These are phyloP conservation scores for Teunomyces lycoperdinae DNA, from an alignment of 805 yeast genomes.

Conservation along the genomic window DNA sequence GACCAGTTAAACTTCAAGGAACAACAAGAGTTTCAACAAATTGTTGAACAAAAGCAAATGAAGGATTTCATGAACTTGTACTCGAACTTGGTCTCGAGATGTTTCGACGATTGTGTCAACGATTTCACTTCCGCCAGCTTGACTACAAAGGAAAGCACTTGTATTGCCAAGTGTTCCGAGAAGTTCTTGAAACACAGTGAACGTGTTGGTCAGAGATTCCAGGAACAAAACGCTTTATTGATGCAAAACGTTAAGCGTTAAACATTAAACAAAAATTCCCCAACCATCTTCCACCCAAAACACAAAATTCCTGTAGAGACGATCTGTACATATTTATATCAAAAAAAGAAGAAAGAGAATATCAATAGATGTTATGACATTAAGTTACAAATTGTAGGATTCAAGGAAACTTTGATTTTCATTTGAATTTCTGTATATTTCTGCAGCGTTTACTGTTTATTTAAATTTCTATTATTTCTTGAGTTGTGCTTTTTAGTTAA, in stretches of 20 bases:
- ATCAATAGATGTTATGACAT: background rate
- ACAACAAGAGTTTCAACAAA: constrained; percentile 93
- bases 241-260: constrained; percentile 55
- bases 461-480: background rate
- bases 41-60: constrained; percentile 97
- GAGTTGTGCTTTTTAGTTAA: background rate
- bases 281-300: background rate
- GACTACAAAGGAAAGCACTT: constrained; percentile 78
- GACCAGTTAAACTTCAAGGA: constrained; percentile 93
- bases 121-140: constrained; percentile 93
- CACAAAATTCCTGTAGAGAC: background rate
- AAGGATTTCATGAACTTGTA: constrained; percentile 96
- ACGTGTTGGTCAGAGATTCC: constrained; percentile 98
- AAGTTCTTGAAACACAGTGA: constrained; percentile 97
- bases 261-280: background rate
- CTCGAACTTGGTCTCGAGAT: constrained; percentile 92
- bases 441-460: background rate
- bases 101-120: constrained; percentile 96
- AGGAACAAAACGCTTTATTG: constrained; percentile 86
- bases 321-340: background rate
- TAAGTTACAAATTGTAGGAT: too few species aligned
- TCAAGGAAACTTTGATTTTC: too few species aligned
- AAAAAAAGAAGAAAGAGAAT: background rate
- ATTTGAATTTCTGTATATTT: too few species aligned
- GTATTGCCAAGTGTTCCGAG: constrained; percentile 91